Evolutionary conservation across 129 eudicot species (phyloP).

Genomic region (carrot (Daucus carota)): DH1_v3.0 NC_030388.2:32168001-32168500

Average conservation of each 20-base stretch:
- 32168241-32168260: constrained; percentile 25
- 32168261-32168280: constrained; percentile 21
- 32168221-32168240: constrained; percentile 18
- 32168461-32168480: constrained; percentile 25
- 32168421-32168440: background rate
- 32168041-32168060: background rate
- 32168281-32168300: constrained; percentile 34
- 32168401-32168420: constrained; percentile 22
- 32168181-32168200: constrained; percentile 10
- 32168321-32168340: constrained; percentile 16
- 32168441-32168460: constrained; percentile 21
- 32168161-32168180: constrained; percentile 15
- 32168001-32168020: background rate
- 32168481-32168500: constrained; percentile 19
- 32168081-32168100: background rate
- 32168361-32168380: constrained; percentile 16
- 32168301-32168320: constrained; percentile 24
- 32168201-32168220: constrained; percentile 16
- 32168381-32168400: constrained; percentile 15
- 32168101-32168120: constrained; percentile 7
- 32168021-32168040: background rate
- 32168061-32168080: background rate
- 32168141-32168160: background rate
- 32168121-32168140: background rate
- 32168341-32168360: constrained; percentile 17